A percentile compares a stretch with the other conserved stretches of the same genome.
These are phyloP conservation scores for Naematelia encephala DNA, from an alignment of 768 basidiomycete genomes.

Conservation along the genomic window DNA sequence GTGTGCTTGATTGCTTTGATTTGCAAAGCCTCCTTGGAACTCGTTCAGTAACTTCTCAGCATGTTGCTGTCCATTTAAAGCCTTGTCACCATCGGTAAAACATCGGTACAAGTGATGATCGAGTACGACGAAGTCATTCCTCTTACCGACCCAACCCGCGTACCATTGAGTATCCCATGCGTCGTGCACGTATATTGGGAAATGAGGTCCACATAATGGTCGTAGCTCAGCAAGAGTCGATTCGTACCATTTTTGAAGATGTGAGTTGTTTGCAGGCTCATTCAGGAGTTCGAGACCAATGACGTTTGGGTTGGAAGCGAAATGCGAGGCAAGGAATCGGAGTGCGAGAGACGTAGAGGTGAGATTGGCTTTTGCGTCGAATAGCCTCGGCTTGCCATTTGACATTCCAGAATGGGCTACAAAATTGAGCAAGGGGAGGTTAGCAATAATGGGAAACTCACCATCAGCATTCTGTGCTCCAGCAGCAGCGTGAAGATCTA, in stretches of 20 bases:
- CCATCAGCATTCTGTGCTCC: conserved; percentile 56
- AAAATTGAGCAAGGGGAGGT: not conserved
- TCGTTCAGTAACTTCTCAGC: conserved; percentile 55
- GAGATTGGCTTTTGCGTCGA: conserved; percentile 40
- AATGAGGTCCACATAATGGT: conserved; percentile 54
- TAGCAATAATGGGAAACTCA: conserved; percentile 9
- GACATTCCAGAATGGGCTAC: conserved; percentile 55
- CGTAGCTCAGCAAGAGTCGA: conserved; percentile 59
- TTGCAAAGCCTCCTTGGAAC: conserved; percentile 50
- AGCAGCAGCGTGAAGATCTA: conserved; percentile 72
- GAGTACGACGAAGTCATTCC: conserved; percentile 62
- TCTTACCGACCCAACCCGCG: conserved; percentile 57
- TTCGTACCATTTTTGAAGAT: conserved; percentile 64
- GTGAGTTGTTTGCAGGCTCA: conserved; percentile 58
- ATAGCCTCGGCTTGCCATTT: conserved; percentile 50
- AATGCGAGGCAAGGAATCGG: conserved; percentile 46
- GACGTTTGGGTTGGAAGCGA: conserved; percentile 55
- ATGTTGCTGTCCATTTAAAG: conserved; percentile 60
- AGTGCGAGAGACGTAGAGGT: conserved; percentile 45
- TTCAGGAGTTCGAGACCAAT: conserved; percentile 62
- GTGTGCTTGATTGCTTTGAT: conserved; percentile 52
- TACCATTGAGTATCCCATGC: conserved; percentile 71
- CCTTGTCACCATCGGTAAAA: conserved; percentile 63
- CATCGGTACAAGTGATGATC: conserved; percentile 84
- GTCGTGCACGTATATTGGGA: conserved; percentile 73